phyloP scores from a whole-genome alignment of 768 basidiomycete species.

The Neoboletus brunneissimus region DNA sequence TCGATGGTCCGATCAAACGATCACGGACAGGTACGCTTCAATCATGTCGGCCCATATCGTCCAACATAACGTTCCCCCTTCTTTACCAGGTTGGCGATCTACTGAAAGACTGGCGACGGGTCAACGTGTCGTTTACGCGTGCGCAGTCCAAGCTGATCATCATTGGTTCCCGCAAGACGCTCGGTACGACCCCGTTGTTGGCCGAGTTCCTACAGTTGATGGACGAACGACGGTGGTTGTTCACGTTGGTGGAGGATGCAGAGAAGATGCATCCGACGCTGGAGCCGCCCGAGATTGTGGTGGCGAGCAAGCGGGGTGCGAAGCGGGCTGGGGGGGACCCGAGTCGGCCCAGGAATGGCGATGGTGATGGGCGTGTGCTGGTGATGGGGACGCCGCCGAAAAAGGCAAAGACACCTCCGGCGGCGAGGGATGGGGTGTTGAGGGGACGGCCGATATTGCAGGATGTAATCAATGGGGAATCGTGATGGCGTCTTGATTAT shows the following conservation, averaged over 20 bases:
- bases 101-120: slow-evolving; percentile 90
- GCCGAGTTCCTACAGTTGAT: slow-evolving; percentile 76
- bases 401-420: slow-evolving; percentile 35
- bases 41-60: background rate
- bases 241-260: slow-evolving; percentile 53
- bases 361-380: background rate
- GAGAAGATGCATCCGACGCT: slow-evolving; percentile 47
- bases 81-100: slow-evolving; percentile 77
- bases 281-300: slow-evolving; percentile 10
- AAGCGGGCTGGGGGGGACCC: slow-evolving; percentile 10
- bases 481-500: slow-evolving; percentile 6
- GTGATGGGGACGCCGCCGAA: slow-evolving; percentile 25
- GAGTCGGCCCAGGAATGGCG: background rate
- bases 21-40: slow-evolving; percentile 59
- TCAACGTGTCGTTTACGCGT: slow-evolving; percentile 96
- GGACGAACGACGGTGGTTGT: slow-evolving; percentile 69
- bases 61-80: background rate
- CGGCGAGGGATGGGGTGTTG: slow-evolving; percentile 41
- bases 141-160: slow-evolving; percentile 89
- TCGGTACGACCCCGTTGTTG: slow-evolving; percentile 60
- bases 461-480: slow-evolving; percentile 52
- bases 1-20: slow-evolving; percentile 91
- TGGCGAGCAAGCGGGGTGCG: slow-evolving; percentile 12
- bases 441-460: slow-evolving; percentile 57
- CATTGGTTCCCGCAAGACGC: slow-evolving; percentile 81